Base-by-base conservation (phyloP, 306 rosid species). In the Rubus parviflorus region DNA sequence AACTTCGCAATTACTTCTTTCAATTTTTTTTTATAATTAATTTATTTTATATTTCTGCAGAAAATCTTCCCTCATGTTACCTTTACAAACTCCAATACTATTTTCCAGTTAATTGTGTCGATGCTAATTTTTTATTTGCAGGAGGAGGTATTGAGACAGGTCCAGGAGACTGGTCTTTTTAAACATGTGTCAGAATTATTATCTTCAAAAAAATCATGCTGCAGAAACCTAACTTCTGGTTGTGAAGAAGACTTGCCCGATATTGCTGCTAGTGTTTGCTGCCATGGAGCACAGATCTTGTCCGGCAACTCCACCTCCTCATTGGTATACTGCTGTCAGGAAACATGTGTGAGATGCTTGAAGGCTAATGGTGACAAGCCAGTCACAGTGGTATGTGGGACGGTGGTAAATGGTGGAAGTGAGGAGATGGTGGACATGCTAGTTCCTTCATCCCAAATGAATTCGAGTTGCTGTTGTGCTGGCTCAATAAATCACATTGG, bases 221-320 rank as follows among this genome's bases (percentile, higher is more conserved):
- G 78, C 68, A 60, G 46, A 51, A 83, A 81, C 70, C 14, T 56
- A 68, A 23, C 75, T 62, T 78, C 82, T 19, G 80, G 77, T 77
- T 49, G 68, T 6, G 82, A 79, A 68, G 81, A 89, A 68, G 75
- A 82, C 46, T 86, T 92, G 80, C 90, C 91, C 38, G 52, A 72
- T 71, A 90, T 92, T 76, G 98, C 97, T 58, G 97, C 97, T 15
- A 89, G 79, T 79, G 89, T 94, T 74, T 94, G 92, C 82, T 89
- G 98, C 89, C 93, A 89, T 76, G 98, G 97, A 72, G 98, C 98
- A 67, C 89, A 92, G 73, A 85, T 92, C 68, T 82, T 92, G n/a
- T 89, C 82, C 1, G 91, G 95, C 56, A 90, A 82, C 45, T 80
- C 77, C 23, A 70, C 81, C 66, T 75, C 70, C 53, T 49, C 86